phyloP scores from a whole-genome alignment of 2,329 filamentous ascomycete genomes.

The Penicillium janthinellum region DNA sequence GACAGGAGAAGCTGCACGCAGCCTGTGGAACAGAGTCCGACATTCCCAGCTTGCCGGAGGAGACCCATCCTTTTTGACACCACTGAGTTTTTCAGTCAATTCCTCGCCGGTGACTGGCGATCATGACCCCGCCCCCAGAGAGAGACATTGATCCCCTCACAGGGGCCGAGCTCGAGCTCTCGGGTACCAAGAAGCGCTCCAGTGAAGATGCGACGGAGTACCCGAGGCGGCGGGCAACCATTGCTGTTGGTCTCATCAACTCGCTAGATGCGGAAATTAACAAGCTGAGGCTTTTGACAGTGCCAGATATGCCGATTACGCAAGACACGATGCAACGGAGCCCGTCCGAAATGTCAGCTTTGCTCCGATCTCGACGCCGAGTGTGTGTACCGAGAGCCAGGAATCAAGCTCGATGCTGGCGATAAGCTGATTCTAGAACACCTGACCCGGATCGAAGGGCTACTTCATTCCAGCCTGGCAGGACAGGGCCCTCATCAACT shows the following conservation, averaged over 20 bases:
- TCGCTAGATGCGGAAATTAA: neutral
- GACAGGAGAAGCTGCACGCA: neutral
- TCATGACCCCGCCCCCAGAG: slow-evolving; percentile 6
- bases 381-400: slow-evolving; percentile 81
- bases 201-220: slow-evolving; percentile 35
- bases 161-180: slow-evolving; percentile 12
- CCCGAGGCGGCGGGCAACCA: slow-evolving; percentile 37
- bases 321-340: slow-evolving; percentile 78
- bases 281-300: slow-evolving; percentile 43
- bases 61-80: neutral
- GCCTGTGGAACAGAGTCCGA: neutral
- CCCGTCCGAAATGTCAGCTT: slow-evolving; percentile 79
- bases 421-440: slow-evolving; percentile 84
- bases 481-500: slow-evolving; percentile 24
- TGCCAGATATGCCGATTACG: slow-evolving; percentile 80
- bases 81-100: neutral
- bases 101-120: neutral
- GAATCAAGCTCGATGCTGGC: slow-evolving; percentile 82
- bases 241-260: slow-evolving; percentile 31
- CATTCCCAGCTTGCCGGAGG: neutral
- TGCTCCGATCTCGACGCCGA: slow-evolving; percentile 80
- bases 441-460: slow-evolving; percentile 72
- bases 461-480: slow-evolving; percentile 71
- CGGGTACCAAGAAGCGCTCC: slow-evolving; percentile 32
- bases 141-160: slow-evolving; percentile 9